Evolutionary conservation across 2,329 filamentous ascomycete species (phyloP).

Genomic region (Cordyceps sp.): DNA sequence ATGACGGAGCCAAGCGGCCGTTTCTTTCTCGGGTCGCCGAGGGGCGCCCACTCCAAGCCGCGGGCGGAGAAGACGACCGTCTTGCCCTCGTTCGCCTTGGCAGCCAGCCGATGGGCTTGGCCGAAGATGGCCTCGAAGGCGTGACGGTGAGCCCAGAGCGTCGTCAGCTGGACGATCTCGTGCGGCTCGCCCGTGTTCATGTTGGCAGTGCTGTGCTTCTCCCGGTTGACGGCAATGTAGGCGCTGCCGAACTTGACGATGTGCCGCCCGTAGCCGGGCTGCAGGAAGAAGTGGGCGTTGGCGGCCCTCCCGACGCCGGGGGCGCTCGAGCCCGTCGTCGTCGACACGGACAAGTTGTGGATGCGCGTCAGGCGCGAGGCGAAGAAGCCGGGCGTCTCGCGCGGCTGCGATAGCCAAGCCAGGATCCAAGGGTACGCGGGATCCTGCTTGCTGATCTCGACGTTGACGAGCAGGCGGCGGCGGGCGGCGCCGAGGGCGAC

Average conservation of each 20-base stretch:
- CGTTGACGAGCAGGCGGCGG: slow-evolving; percentile 76
- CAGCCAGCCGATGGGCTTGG: slow-evolving; percentile 70
- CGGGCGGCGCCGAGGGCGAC: slow-evolving; percentile 59
- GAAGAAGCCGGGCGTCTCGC: slow-evolving; percentile 44
- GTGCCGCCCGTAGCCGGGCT: slow-evolving; percentile 82
- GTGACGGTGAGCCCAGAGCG: slow-evolving; percentile 74
- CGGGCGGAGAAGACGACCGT: slow-evolving; percentile 80
- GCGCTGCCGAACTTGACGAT: slow-evolving; percentile 74
- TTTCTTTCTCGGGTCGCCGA: slow-evolving; percentile 75
- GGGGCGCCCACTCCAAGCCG: slow-evolving; percentile 68
- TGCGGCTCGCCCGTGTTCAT: slow-evolving; percentile 75
- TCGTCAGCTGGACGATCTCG: slow-evolving; percentile 85
- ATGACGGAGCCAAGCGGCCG: slow-evolving; percentile 79
- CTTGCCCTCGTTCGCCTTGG: slow-evolving; percentile 73
- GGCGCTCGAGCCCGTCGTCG: slow-evolving; percentile 41
- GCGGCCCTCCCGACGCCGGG: slow-evolving; percentile 46
- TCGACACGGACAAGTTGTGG: slow-evolving; percentile 42
- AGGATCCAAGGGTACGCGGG: slow-evolving; percentile 88
- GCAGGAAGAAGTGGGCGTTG: slow-evolving; percentile 68
- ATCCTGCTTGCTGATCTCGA: slow-evolving; percentile 91
- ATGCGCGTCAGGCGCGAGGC: slow-evolving; percentile 40
- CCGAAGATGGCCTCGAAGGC: slow-evolving; percentile 82
- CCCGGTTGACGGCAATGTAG: slow-evolving; percentile 72
- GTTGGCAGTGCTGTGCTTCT: slow-evolving; percentile 73
- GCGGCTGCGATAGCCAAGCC: slow-evolving; percentile 81